Conservation (phyloP, 225 moss, liverwort and hornwort species). For the Takakia lepidozioides region DNA sequence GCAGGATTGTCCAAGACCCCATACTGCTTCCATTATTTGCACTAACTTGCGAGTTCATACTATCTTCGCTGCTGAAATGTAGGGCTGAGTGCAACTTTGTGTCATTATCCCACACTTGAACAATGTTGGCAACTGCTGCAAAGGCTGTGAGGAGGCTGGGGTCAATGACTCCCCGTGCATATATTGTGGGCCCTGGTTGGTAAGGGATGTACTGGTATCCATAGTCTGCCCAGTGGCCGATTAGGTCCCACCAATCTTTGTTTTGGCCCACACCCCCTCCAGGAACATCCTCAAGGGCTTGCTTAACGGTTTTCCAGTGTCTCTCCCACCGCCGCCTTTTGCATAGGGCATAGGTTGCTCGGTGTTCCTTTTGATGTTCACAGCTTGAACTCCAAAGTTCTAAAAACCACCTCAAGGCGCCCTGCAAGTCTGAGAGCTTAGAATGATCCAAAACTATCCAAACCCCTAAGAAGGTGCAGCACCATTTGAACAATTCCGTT, state of each 20-base stretch:
- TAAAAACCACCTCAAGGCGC: constrained; percentile 72
- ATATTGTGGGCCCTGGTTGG: constrained; percentile 77
- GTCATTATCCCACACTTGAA: constrained; percentile 13
- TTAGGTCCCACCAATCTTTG: constrained; percentile 74
- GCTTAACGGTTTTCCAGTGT: constrained; percentile 47
- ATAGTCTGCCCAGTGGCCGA: constrained; percentile 77
- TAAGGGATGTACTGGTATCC: constrained; percentile 82
- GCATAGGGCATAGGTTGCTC: constrained; percentile 35
- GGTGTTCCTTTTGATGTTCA: constrained; percentile 15
- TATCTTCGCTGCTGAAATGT: too few relatives aligned
- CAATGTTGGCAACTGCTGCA: constrained; percentile 40
- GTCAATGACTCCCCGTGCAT: constrained; percentile 67
- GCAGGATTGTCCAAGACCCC: constrained; percentile 21
- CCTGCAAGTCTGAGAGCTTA: too few relatives aligned
- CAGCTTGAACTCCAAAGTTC: constrained; percentile 68
- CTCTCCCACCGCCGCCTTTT: constrained; percentile 47
- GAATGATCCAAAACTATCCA: too few relatives aligned
- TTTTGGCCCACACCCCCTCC: constrained; percentile 42
- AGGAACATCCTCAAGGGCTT: constrained; percentile 40
- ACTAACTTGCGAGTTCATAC: constrained; percentile 5
- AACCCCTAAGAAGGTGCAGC: too few relatives aligned
- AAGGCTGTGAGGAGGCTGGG: constrained; percentile 69
- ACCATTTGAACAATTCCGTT: too few relatives aligned
- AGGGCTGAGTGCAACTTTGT: constrained; percentile 7
- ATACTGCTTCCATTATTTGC: constrained; percentile 14